phyloP scores from a whole-genome alignment of 2,329 filamentous ascomycete genomes.

The Macrophomina tecta region DNA sequence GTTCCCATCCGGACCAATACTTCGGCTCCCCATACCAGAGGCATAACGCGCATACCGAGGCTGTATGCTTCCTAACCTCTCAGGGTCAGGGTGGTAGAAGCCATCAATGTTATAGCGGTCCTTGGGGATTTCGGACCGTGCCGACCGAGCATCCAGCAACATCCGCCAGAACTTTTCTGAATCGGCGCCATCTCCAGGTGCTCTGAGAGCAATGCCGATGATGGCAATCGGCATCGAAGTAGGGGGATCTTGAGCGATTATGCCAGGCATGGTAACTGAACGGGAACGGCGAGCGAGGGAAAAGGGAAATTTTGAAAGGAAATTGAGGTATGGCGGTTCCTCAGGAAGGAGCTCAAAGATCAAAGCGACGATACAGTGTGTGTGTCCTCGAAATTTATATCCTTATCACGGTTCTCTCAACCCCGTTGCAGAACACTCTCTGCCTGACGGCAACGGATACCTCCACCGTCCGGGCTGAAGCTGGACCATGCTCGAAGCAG shows the following conservation, averaged over 20 bases:
- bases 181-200: conserved; percentile 40
- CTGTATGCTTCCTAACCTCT: conserved; percentile 25
- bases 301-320: neutral
- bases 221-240: conserved; percentile 37
- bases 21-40: no score
- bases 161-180: conserved; percentile 43
- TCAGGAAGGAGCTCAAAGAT: neutral
- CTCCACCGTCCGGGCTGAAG: neutral
- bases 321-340: neutral
- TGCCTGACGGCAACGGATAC: neutral
- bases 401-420: neutral
- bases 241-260: neutral
- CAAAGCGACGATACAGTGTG: neutral
- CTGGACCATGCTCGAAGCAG: neutral
- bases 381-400: neutral
- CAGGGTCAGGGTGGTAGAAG: conserved; percentile 44
- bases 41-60: neutral
- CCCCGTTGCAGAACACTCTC: neutral
- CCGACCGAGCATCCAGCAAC: conserved; percentile 38
- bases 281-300: neutral
- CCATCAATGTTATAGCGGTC: conserved; percentile 43
- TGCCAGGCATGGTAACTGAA: neutral
- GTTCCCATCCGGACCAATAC: no score
- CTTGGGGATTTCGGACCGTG: conserved; percentile 42
- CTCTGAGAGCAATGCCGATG: conserved; percentile 43